These are phyloP conservation scores for Rhodomyrtus tomentosa DNA, from an alignment of 345 rosid species.

Conservation along the genomic window DNA sequence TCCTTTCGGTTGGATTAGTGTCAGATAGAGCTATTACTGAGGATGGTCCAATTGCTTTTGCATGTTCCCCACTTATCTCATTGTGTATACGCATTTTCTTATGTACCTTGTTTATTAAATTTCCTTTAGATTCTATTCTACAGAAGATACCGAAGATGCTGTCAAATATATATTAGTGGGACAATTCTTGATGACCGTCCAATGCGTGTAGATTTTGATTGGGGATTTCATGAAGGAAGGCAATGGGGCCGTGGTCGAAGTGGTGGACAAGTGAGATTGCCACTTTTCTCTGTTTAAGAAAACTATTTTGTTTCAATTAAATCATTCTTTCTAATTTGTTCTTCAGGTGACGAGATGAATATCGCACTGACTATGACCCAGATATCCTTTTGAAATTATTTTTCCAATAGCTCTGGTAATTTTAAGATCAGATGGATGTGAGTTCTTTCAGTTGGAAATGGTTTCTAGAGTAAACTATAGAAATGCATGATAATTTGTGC, in stretches of 20 bases:
- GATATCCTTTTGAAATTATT: slow-evolving; percentile 68
- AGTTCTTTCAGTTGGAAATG: background rate
- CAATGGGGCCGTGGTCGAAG: slow-evolving; percentile 99
- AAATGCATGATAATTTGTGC: background rate
- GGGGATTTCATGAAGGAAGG: slow-evolving; percentile 98
- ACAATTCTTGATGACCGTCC: slow-evolving; percentile 98
- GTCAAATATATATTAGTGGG: slow-evolving; percentile 88
- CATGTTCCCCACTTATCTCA: background rate
- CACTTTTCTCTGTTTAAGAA: background rate
- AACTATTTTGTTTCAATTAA: background rate
- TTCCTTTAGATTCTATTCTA: slow-evolving; percentile 61
- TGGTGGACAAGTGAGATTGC: slow-evolving; percentile 75
- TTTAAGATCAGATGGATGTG: background rate
- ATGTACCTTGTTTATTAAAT: background rate
- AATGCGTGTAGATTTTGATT: slow-evolving; percentile 94
- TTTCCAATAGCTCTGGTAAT: background rate
- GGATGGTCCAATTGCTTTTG: background rate
- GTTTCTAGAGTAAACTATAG: background rate
- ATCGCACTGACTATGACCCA: slow-evolving; percentile 99
- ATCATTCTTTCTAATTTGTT: background rate
- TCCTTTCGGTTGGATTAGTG: background rate
- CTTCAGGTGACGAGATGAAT: slow-evolving; percentile 96
- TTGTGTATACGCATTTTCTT: background rate
- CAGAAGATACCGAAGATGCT: slow-evolving; percentile 97
- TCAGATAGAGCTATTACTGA: background rate